A percentile compares a stretch with the other conserved stretches of the same genome.
These are phyloP conservation scores for Pseudogymnoascus sp. DNA, from an alignment of 2,329 filamentous ascomycete species.

Conservation along the genomic window DNA sequence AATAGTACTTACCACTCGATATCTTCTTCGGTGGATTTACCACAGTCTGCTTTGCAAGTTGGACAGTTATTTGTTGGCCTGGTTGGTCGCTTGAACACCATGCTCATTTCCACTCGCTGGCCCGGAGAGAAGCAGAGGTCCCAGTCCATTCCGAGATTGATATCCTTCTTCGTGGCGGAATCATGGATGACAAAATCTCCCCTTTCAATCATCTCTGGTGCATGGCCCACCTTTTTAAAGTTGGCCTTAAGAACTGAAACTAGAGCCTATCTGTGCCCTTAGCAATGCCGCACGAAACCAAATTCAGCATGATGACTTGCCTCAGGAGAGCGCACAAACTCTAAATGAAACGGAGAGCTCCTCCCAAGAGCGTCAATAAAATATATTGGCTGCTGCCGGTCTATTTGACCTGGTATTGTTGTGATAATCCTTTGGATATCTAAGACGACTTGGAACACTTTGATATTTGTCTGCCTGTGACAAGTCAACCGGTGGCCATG, in stretches of 20 bases:
- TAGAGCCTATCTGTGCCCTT: constrained; percentile 15
- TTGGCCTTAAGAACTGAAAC: constrained; percentile 22
- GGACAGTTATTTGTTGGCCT: not conserved
- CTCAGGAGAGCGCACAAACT: constrained; percentile 8
- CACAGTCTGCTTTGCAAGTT: not conserved
- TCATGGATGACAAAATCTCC: constrained; percentile 25
- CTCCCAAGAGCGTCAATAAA: constrained; percentile 9
- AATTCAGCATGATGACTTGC: not conserved
- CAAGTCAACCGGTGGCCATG: not conserved
- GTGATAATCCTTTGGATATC: constrained; percentile 8
- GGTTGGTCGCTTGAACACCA: constrained; percentile 19
- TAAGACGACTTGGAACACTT: constrained; percentile 7
- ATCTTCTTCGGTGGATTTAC: not conserved
- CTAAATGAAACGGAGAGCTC: constrained; percentile 7
- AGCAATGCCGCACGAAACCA: not conserved
- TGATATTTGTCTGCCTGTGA: constrained; percentile 5
- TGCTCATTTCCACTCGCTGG: constrained; percentile 27
- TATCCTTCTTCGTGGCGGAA: constrained; percentile 14
- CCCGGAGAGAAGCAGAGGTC: constrained; percentile 23
- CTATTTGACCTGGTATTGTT: constrained; percentile 7
- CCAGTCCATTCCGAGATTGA: constrained; percentile 22
- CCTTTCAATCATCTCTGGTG: constrained; percentile 19
- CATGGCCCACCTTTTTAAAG: constrained; percentile 17
- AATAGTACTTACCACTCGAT: not conserved
- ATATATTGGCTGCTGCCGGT: constrained; percentile 7